phyloP scores from a whole-genome alignment of 805 yeast genomes.

The Teunomyces gatunensis region DNA sequence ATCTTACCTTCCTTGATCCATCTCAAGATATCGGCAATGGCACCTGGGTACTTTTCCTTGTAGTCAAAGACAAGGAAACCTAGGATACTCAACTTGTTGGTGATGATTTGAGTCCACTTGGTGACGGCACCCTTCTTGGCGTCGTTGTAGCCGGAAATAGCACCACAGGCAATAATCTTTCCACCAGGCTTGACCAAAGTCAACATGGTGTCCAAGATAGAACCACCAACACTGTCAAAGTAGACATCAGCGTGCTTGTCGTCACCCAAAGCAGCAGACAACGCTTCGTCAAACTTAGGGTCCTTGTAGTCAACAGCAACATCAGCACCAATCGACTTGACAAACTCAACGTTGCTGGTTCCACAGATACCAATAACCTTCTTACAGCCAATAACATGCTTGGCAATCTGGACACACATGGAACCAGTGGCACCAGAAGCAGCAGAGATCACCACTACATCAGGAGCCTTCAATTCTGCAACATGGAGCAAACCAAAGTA shows the following conservation, averaged over 20 bases:
- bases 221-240: conserved; percentile 67
- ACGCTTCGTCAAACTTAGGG: conserved; percentile 21
- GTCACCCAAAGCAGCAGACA: conserved; percentile 37
- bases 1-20: conserved; percentile 43
- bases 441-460: conserved; percentile 46
- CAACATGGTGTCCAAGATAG: conserved; percentile 47
- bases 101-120: conserved; percentile 43
- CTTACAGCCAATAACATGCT: conserved; percentile 48
- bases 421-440: conserved; percentile 76
- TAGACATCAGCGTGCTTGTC: conserved; percentile 49
- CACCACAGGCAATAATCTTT: conserved; percentile 57
- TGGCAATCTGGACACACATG: conserved; percentile 54
- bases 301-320: conserved; percentile 55
- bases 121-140: conserved; percentile 3
- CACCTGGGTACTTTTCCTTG: conserved; percentile 34
- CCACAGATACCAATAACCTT: conserved; percentile 64
- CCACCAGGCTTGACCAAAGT: conserved; percentile 38
- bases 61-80: conserved; percentile 56
- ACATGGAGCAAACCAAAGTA: conserved; percentile 52
- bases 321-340: conserved; percentile 55
- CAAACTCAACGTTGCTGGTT: conserved; percentile 50
- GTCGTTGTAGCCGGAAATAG: conserved; percentile 54
- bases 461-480: conserved; percentile 19
- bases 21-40: conserved; percentile 29
- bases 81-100: conserved; percentile 48